phyloP scores from a whole-genome alignment of 2,329 filamentous ascomycete genomes.

The Clonostachys chloroleuca region DNA sequence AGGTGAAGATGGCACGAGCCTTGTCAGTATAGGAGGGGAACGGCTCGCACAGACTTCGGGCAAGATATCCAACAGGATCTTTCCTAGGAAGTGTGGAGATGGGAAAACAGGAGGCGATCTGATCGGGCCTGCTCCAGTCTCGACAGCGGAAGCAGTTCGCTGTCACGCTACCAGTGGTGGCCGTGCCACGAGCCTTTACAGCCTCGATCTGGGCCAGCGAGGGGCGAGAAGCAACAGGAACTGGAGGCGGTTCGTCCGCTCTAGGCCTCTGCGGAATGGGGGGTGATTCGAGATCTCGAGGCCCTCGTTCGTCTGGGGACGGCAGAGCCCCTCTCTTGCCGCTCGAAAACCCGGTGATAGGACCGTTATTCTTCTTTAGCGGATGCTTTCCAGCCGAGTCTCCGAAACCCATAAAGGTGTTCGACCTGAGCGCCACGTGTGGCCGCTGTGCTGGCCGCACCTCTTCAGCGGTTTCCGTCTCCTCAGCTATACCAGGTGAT shows the following conservation, averaged over 20 bases:
- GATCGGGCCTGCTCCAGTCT: conserved; percentile 81
- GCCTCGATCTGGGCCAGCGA: conserved; percentile 45
- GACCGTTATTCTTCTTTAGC: background rate
- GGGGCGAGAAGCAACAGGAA: conserved; percentile 48
- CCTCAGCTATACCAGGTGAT: background rate
- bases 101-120: conserved; percentile 73
- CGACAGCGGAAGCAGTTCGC: conserved; percentile 69
- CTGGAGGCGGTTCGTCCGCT: conserved; percentile 39
- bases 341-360: conserved; percentile 14
- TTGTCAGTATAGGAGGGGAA: conserved; percentile 86
- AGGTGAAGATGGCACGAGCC: conserved; percentile 87
- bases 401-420: background rate
- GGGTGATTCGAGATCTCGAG: conserved; percentile 2
- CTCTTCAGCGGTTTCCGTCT: background rate
- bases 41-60: conserved; percentile 69
- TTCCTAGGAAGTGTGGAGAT: conserved; percentile 62
- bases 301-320: background rate
- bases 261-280: conserved; percentile 4
- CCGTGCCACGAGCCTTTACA: conserved; percentile 19
- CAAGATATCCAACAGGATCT: conserved; percentile 69
- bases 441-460: background rate
- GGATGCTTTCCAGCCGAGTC: background rate
- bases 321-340: background rate
- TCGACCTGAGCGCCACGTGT: background rate
- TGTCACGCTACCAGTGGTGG: conserved; percentile 9